Base-by-base conservation (phyloP, 1,284 basidiomycete genomes). In the Trichosporon ovoides region DNA sequence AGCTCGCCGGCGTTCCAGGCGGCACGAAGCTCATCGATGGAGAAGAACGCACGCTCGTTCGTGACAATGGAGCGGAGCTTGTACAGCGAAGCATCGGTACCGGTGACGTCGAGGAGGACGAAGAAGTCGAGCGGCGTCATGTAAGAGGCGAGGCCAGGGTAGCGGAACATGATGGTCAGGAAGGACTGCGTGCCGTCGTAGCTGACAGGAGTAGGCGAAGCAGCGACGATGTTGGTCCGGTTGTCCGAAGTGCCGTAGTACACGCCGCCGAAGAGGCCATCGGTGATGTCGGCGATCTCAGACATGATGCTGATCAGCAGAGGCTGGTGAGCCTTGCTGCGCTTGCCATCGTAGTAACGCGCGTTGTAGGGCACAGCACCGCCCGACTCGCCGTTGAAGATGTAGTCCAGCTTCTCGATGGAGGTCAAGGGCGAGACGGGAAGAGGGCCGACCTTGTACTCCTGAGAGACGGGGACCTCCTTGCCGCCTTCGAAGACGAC, bases 1-100 rank as follows among this genome's bases (percentile, higher is more conserved):
- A 86, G 79, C 0, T 81, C 82, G n/a, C 83, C 83, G 58, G 81
- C 78, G 31, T 73, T 69, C 70, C 79, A 85, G 0, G 84, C 84
- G 18, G 77, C 77, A 40, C 82, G 56, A 73, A 87, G 85, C 0
- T 78, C 79, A 9, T 79, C 79, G 3, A 75, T 63, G 14, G 77
- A 77, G 14, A 75, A 58, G 69, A 84, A 87, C 20, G 83, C 67
- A 67, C 84, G 83, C 50, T 82, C 78, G 59, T 85, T 83, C 66
- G 85, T 85, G 12, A 86, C 81, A 55, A 22, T 46, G 10, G 38
- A 31, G 28, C 28, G 28, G 5, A 31, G 28, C 28, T 31, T 31
- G 28, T 31, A 86, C 52, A 79, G 69, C 3, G 75, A 70, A 0
- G 80, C 64, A 64, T 85, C 83, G 2, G 81, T 83, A 4, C 84